phyloP scores from a whole-genome alignment of 148 eudicot genomes.

The Rhododendron henanense region DNA sequence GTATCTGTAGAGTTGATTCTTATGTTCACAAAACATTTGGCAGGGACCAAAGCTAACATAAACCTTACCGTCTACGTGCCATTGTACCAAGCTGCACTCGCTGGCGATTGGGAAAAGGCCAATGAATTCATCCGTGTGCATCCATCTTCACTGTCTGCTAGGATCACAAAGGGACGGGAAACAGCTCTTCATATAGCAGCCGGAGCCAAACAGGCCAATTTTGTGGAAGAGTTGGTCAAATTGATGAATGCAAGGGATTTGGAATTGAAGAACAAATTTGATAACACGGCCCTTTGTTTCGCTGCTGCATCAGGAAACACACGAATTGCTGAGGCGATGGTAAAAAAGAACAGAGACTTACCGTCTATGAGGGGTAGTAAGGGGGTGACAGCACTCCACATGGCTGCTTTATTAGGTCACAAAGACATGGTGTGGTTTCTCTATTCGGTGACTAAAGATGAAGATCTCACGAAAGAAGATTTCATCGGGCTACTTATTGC shows the following conservation, averaged over 20 bases:
- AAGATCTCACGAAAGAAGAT: conserved; percentile 12
- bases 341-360: conserved; percentile 9
- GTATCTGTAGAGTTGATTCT: neutral
- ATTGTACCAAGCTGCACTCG: conserved; percentile 19
- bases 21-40: neutral
- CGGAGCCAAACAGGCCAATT: conserved; percentile 13
- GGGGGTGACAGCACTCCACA: conserved; percentile 10
- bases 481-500: conserved; percentile 14
- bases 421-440: conserved; percentile 25
- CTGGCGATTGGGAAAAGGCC: conserved; percentile 21
- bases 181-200: conserved; percentile 22
- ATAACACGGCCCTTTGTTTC: conserved; percentile 20
- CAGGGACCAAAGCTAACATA: conserved; percentile 9
- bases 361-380: conserved; percentile 10
- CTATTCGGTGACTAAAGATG: neutral
- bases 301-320: conserved; percentile 16
- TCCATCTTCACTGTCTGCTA: conserved; percentile 7
- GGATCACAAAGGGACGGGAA: conserved; percentile 20
- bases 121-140: neutral
- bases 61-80: conserved; percentile 7
- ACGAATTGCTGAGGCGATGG: conserved; percentile 18
- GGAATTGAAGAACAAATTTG: conserved; percentile 17
- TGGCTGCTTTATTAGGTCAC: conserved; percentile 22
- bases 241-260: conserved; percentile 13
- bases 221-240: conserved; percentile 21